Conservation (phyloP, 257 asterid genomes). For the Penstemon barbatus region DNA sequence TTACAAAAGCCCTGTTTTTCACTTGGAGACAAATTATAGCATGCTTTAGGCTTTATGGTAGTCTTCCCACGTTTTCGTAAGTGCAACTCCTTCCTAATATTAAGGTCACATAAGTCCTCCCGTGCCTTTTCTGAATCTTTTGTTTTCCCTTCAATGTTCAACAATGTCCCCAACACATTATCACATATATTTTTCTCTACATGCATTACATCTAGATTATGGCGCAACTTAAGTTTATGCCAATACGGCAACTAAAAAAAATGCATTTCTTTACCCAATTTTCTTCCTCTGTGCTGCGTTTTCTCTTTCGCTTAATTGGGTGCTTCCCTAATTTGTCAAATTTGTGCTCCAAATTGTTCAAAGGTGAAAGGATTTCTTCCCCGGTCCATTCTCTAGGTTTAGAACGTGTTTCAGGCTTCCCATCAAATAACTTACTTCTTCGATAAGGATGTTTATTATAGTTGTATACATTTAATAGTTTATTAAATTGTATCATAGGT, state of each 20-base stretch:
- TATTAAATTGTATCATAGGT: too few relatives aligned
- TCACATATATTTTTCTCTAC: constrained; percentile 24
- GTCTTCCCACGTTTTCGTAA: too few relatives aligned
- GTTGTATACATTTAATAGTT: too few relatives aligned
- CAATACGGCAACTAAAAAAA: too few relatives aligned
- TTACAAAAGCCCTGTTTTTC: too few relatives aligned
- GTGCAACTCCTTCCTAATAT: neutral
- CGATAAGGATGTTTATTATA: neutral
- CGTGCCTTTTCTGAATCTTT: constrained; percentile 5
- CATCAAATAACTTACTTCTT: neutral
- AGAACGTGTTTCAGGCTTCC: neutral
- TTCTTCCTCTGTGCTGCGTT: neutral
- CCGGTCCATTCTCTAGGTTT: neutral
- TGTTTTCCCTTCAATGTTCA: constrained; percentile 10
- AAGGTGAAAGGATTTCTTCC: neutral
- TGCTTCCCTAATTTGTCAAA: neutral
- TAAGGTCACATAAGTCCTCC: neutral
- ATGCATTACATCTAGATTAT: too few relatives aligned
- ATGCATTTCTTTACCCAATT: neutral
- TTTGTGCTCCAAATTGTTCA: neutral
- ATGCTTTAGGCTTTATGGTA: too few relatives aligned
- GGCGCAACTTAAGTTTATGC: too few relatives aligned
- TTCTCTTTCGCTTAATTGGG: neutral
- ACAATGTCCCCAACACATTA: constrained; percentile 2
- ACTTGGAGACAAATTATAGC: too few relatives aligned